Base-by-base conservation (phyloP, 164 flowering plant species). In the Chimonanthus praecox region DNA sequence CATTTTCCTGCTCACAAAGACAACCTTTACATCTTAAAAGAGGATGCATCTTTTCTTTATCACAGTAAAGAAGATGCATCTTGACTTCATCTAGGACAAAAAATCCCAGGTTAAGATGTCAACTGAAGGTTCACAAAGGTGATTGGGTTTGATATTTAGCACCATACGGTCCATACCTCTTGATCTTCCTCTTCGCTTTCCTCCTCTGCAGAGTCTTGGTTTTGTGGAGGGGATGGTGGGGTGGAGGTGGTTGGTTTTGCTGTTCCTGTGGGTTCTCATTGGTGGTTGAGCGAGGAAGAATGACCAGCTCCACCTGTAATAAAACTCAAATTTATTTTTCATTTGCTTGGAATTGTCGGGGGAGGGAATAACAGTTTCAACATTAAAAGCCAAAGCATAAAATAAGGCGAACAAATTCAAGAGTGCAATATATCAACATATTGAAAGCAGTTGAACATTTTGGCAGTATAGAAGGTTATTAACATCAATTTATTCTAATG, bases 221-320 rank as follows among this genome's bases (percentile, higher is more conserved):
- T 89, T 81, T 94, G 97, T 65, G 84, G 89, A 63, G 98, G 97
- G 16, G 98, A 95, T 16, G 98, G 97, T 47, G 89, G 89, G 98
- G 98, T 49, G 97, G 95, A 77, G 94, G 97, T 75, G 85, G 97
- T 77, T 91, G 95, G 77, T 94, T 88, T 83, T 90, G 92, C 78
- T 89, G 90, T 20, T 94, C 97, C 11, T 92, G 92, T 64, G 94
- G 99, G 67, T 74, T 92, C 47, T 94, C 99, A 74, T 70, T 87
- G 76, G 91, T 69, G 49, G 74, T 83, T 74, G 99, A 92, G 64
- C 99, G 94, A 76, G 98, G 99, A 76, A 94, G 92, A 80, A 92
- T 91, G 65, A 94, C 99, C 73, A 94, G 78, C 81, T 94, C 99
- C 16, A 92, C 99, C 99, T 94, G 87, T 20, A 76, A 44, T 73